These are phyloP conservation scores for Plasmodium vivax DNA, from an alignment of 169 alveolate species.

Conservation along the genomic window DNA sequence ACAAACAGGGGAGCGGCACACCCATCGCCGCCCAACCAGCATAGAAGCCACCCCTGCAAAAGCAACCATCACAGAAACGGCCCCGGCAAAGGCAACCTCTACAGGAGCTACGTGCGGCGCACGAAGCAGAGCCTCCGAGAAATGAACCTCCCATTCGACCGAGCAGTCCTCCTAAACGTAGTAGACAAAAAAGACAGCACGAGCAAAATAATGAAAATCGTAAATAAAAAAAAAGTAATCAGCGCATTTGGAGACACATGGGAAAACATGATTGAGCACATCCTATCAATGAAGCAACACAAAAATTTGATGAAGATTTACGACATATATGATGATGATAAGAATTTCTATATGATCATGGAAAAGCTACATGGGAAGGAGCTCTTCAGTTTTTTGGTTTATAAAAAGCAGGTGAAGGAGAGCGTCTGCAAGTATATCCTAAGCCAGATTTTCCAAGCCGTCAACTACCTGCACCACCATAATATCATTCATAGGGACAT, in stretches of 20 bases:
- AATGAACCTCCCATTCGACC: slow-evolving; percentile 51
- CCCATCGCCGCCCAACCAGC: not conserved
- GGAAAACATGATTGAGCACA: slow-evolving; percentile 87
- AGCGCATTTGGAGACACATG: slow-evolving; percentile 84
- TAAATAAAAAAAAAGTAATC: slow-evolving; percentile 81
- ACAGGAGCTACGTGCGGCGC: not conserved
- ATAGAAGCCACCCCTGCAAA: not conserved
- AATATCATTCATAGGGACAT: slow-evolving; percentile 88
- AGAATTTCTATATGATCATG: slow-evolving; percentile 86
- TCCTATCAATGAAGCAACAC: slow-evolving; percentile 85
- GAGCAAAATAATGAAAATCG: slow-evolving; percentile 82
- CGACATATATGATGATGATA: slow-evolving; percentile 89
- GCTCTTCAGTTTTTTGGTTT: slow-evolving; percentile 88
- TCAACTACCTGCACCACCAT: slow-evolving; percentile 86
- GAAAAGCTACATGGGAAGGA: slow-evolving; percentile 93
- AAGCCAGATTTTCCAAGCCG: slow-evolving; percentile 88
- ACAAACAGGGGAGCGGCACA: not conserved
- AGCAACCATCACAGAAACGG: not conserved
- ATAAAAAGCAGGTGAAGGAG: slow-evolving; percentile 91
- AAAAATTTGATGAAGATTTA: slow-evolving; percentile 87
- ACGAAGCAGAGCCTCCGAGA: slow-evolving; percentile 27
- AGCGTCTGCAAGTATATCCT: slow-evolving; percentile 90
- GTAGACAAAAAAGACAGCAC: slow-evolving; percentile 81
- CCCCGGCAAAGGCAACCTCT: slow-evolving; percentile 3
- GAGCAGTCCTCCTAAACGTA: slow-evolving; percentile 82